phyloP scores from a whole-genome alignment of 1,284 basidiomycete genomes.

The Paramarasmius palmivorus region DNA sequence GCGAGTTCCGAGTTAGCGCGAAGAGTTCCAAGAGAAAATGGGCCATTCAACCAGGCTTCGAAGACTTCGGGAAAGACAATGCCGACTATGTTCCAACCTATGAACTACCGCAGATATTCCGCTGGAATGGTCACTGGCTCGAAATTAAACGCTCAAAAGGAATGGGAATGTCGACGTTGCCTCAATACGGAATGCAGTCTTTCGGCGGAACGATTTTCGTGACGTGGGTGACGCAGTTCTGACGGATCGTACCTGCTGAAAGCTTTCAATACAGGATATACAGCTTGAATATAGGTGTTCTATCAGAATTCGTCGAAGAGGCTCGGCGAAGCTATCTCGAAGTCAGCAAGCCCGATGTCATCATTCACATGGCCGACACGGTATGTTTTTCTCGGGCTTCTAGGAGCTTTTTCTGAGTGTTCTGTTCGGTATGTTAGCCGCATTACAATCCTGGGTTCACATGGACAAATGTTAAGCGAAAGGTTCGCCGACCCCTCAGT shows the following conservation, averaged over 20 bases:
- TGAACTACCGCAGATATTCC: constrained; percentile 44
- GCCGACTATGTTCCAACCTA: constrained; percentile 51
- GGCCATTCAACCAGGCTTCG: constrained; percentile 31
- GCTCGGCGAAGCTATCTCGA: constrained; percentile 43
- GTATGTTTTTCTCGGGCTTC: constrained; percentile 23
- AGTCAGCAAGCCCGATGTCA: constrained; percentile 43
- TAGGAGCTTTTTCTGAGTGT: constrained; percentile 1
- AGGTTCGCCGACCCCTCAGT: constrained; percentile 44
- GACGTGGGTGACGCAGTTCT: constrained; percentile 14
- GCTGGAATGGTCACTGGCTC: constrained; percentile 50
- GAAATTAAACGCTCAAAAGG: constrained; percentile 37
- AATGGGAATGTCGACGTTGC: constrained; percentile 17
- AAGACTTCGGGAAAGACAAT: constrained; percentile 17
- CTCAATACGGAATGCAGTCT: constrained; percentile 32
- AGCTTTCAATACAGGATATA: constrained; percentile 37
- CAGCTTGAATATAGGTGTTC: constrained; percentile 41
- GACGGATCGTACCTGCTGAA: not conserved
- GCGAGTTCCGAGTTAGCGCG: constrained; percentile 44
- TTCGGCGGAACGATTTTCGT: constrained; percentile 18
- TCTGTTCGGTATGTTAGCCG: constrained; percentile 22
- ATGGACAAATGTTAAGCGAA: constrained; percentile 49
- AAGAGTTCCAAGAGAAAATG: constrained; percentile 45
- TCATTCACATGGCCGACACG: constrained; percentile 41
- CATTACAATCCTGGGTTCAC: constrained; percentile 33
- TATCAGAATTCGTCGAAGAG: constrained; percentile 47